Conservation (phyloP, 2,329 filamentous ascomycete species). For the Leptodontidium sp. region DNA sequence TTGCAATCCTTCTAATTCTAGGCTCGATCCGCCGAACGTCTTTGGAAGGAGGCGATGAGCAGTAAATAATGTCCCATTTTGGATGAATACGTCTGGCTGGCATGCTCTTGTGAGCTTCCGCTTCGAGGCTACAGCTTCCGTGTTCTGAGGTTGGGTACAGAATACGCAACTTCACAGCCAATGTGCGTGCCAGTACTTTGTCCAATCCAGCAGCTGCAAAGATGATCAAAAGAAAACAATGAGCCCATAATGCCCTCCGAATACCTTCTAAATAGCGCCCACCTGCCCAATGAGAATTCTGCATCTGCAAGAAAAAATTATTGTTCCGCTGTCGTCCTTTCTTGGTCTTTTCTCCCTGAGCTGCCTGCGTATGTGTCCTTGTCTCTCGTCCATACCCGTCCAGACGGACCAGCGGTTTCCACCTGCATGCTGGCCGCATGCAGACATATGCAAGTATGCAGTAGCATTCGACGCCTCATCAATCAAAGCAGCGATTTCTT, state of each 20-base stretch:
- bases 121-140: constrained; percentile 6
- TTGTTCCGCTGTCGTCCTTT: background rate
- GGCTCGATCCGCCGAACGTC: background rate
- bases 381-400: constrained; percentile 13
- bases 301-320: constrained; percentile 8
- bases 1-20: background rate
- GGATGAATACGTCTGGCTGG: background rate
- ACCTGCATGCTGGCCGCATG: constrained; percentile 6
- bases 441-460: constrained; percentile 14
- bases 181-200: background rate
- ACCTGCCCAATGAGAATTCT: constrained; percentile 7
- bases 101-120: constrained; percentile 12
- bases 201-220: constrained; percentile 14
- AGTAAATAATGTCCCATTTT: background rate
- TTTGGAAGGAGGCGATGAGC: constrained; percentile 1
- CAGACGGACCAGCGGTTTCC: constrained; percentile 13
- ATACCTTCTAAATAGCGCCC: background rate
- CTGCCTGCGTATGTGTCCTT: constrained; percentile 4
- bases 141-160: background rate
- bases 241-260: background rate
- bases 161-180: background rate
- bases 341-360: background rate
- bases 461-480: constrained; percentile 5
- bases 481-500: constrained; percentile 1
- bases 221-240: background rate